phyloP scores from a whole-genome alignment of 73 alveolate genomes.

The Tetrahymena elliotti region DNA sequence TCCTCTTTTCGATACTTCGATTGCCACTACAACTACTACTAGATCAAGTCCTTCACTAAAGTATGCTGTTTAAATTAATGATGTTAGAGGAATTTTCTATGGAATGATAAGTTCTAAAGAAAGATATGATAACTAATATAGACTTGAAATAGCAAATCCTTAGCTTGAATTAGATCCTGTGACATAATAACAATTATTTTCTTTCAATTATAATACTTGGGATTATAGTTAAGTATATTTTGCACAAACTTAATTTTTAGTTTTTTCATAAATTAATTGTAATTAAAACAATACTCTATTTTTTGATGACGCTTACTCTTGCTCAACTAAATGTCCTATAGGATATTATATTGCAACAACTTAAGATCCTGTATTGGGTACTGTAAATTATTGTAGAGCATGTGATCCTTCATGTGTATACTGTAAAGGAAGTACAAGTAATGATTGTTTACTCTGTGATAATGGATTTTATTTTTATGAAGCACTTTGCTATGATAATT shows the following conservation, averaged over 20 bases:
- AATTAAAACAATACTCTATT: background rate
- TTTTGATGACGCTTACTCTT: background rate
- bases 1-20: background rate
- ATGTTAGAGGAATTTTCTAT: background rate
- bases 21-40: background rate
- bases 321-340: background rate
- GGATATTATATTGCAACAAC: background rate
- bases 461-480: background rate
- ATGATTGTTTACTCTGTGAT: background rate
- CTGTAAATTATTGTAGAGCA: background rate
- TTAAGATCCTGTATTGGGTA: background rate
- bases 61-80: background rate
- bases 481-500: background rate
- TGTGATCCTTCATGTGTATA: background rate
- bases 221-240: background rate
- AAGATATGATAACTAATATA: background rate
- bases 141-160: background rate
- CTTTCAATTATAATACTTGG: background rate
- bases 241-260: background rate
- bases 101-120: background rate
- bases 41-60: background rate
- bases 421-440: background rate
- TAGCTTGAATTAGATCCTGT: background rate
- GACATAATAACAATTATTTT: too few species aligned
- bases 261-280: background rate